Conservation (phyloP, 352 stramenopile genomes). For the Blastocystis sp. region DNA sequence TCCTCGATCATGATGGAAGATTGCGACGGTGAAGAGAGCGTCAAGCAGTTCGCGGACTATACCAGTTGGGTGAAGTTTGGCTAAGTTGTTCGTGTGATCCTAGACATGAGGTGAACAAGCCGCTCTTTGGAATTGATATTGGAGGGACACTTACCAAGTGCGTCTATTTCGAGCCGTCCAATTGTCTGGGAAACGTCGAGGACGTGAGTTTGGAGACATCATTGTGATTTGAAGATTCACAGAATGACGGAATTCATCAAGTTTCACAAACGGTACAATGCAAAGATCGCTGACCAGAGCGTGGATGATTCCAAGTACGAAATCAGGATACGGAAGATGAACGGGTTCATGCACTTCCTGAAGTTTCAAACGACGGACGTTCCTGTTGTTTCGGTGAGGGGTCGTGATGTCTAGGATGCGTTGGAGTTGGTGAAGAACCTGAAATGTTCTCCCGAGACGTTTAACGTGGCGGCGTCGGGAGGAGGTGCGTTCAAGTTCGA, state of each 20-base stretch:
- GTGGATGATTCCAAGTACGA: slow-evolving; percentile 72
- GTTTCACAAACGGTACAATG: slow-evolving; percentile 70
- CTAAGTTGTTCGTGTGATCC: not conserved
- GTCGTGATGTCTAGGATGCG: slow-evolving; percentile 65
- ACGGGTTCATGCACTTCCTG: slow-evolving; percentile 81
- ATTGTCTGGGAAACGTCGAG: slow-evolving; percentile 58
- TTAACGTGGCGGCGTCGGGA: slow-evolving; percentile 75
- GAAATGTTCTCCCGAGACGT: slow-evolving; percentile 78
- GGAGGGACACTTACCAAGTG: slow-evolving; percentile 80
- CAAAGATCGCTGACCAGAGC: slow-evolving; percentile 74
- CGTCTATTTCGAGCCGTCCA: slow-evolving; percentile 78
- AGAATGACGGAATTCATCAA: slow-evolving; percentile 76
- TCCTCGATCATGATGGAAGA: not conserved
- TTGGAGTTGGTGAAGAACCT: slow-evolving; percentile 70
- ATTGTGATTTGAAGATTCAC: slow-evolving; percentile 63
- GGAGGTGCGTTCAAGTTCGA: slow-evolving; percentile 88
- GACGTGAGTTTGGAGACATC: slow-evolving; percentile 59
- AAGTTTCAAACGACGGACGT: slow-evolving; percentile 72
- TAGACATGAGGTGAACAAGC: not conserved
- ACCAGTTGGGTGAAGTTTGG: not conserved
- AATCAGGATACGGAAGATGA: slow-evolving; percentile 74
- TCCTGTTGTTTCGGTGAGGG: not conserved
- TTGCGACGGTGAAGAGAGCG: not conserved
- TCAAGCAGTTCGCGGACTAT: not conserved
- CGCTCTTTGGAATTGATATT: slow-evolving; percentile 74